These are phyloP conservation scores for Blastobotrys muscicola DNA, from an alignment of 805 yeast species.

Conservation along the genomic window DNA sequence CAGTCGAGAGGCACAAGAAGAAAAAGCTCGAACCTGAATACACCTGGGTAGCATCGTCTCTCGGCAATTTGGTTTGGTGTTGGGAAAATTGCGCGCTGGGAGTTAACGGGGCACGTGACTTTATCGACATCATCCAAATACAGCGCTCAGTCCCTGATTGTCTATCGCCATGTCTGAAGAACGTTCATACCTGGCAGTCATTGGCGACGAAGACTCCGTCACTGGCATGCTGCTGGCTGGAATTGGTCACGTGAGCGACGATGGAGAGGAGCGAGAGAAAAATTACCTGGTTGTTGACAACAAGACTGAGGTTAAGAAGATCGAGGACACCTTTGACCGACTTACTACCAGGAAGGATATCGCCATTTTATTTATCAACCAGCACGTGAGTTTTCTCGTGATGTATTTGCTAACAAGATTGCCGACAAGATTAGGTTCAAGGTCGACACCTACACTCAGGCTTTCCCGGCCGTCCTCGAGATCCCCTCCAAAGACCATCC, in stretches of 20 bases:
- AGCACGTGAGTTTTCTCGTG: slow-evolving; percentile 39
- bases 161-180: slow-evolving; percentile 35
- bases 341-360: slow-evolving; percentile 81
- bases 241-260: slow-evolving; percentile 67
- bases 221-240: slow-evolving; percentile 96
- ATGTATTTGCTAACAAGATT: slow-evolving; percentile 26
- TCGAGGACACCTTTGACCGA: slow-evolving; percentile 63
- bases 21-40: slow-evolving; percentile 1
- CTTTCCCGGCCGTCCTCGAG: slow-evolving; percentile 94
- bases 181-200: slow-evolving; percentile 80
- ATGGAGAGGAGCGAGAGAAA: slow-evolving; percentile 49
- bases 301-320: slow-evolving; percentile 66
- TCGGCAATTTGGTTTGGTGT: background rate
- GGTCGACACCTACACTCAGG: slow-evolving; percentile 76
- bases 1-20: background rate
- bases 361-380: slow-evolving; percentile 88
- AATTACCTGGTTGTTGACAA: slow-evolving; percentile 81
- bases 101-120: too few relatives aligned
- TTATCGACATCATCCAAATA: background rate
- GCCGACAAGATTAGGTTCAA: slow-evolving; percentile 81
- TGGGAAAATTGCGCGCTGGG: too few relatives aligned
- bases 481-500: slow-evolving; percentile 99
- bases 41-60: background rate
- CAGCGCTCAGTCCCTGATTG: background rate
- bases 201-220: slow-evolving; percentile 96